Base-by-base conservation (phyloP, 2,329 filamentous ascomycete species). In the Xylaria sp. region DNA sequence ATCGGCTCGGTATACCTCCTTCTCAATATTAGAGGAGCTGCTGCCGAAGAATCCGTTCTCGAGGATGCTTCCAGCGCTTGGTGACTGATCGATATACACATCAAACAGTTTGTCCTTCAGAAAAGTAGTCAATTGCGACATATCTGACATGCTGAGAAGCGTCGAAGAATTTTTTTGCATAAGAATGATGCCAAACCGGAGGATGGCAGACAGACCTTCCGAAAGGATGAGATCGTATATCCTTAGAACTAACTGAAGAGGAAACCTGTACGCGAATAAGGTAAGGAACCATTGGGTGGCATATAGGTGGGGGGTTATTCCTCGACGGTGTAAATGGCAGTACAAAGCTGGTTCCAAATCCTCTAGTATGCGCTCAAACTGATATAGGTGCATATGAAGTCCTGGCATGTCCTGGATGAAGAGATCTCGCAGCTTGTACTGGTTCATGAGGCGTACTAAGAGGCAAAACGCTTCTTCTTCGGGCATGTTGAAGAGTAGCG, bases 231-330 rank as follows among this genome's bases (percentile, higher is more conserved):
- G 80, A 74, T 99, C 95, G 77, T 98, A 99, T 52, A 99, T 96
- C 31, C 95, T 91, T 60, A 99, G 88, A 6, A 99, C 95, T 9
- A 99, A 87, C 74, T 99, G 95, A 7, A 99, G 83, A 8, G 95
- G 95, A 76, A 99, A 99, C 41, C 96, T 91, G 76, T 99, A 99
- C 31, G 94, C 93, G 73, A 99, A 99, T n/a, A 99, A 83, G 0
- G 95, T 99, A 51, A 99, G 84, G 78, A 99, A 99, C 95, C 95
- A 99, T 76, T 99, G 95, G 0, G 95, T 99, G 44, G 95, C 95
- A 74, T 99, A 99, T 8, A 99, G 83, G 73, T 97, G 92, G 0
- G 95, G 90, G 8, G 90, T 90, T 56, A 99, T 95, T 67, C 92
- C 89, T 58, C 91, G 87, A 60, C 95, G 89, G 72, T 91, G 91